phyloP scores from a whole-genome alignment of 2,329 filamentous ascomycete genomes.

The Gremmenia infestans region DNA sequence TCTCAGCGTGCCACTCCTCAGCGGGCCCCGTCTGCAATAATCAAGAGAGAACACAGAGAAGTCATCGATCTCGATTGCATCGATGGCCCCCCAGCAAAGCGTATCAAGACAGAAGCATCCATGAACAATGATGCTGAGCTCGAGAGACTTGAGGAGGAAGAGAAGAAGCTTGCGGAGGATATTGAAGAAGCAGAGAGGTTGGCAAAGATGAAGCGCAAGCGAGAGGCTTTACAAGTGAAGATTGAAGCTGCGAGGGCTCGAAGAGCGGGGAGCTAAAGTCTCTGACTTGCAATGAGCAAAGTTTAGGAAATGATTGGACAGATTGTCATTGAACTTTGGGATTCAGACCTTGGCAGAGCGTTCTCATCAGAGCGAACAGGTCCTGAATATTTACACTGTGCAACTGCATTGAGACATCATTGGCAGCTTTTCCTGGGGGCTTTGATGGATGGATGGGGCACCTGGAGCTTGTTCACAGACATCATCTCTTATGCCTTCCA shows the following conservation, averaged over 20 bases:
- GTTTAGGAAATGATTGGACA: too few relatives aligned
- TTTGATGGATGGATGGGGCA: too few relatives aligned
- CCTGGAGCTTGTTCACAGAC: too few relatives aligned
- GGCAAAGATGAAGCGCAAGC: background rate
- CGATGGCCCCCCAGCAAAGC: background rate
- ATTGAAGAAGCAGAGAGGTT: constrained; percentile 3
- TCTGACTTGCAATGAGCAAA: too few relatives aligned
- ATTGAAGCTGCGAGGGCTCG: background rate
- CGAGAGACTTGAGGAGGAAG: background rate
- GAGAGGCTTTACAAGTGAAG: background rate
- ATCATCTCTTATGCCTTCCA: too few relatives aligned
- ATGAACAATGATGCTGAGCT: background rate
- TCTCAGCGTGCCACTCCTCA: background rate
- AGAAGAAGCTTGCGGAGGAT: background rate
- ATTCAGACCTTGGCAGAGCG: too few relatives aligned
- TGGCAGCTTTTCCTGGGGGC: too few relatives aligned
- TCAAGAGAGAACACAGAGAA: background rate
- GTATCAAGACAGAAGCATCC: background rate
- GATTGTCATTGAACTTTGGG: too few relatives aligned
- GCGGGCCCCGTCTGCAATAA: background rate
- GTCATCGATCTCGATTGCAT: background rate
- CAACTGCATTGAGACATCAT: too few relatives aligned
- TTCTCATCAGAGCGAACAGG: too few relatives aligned
- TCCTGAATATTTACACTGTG: too few relatives aligned
- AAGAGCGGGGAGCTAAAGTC: background rate